Evolutionary conservation across 2,329 filamentous ascomycete genomes (phyloP), one percentile per base, ranked within the genome.

Genomic region (Claviceps fusiformis): DNA sequence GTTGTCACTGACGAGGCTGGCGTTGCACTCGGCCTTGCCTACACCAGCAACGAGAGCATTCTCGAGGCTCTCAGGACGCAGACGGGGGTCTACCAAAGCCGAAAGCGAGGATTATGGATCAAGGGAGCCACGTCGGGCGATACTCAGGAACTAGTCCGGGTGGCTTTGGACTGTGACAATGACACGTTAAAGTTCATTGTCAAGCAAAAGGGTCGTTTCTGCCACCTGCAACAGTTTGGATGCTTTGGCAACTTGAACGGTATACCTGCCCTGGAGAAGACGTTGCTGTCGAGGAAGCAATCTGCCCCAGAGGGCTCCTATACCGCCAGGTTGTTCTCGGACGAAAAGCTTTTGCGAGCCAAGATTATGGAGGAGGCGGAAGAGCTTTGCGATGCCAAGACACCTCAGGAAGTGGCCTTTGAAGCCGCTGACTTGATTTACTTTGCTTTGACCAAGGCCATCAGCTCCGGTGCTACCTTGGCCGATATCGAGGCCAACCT

Each of bases 341-440:
- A 98, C 60, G 82, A 89, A 62, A 91, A 95, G 68, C 79, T 98
- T 55, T 73, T 96, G 54, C 80, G 88, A 47, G 93, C 93, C 3
- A 98, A 98, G 77, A 96, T 98, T 55, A 95, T 97, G 83, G 93
- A 98, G 70, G 93, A 98, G 70, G 93, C 93, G 0, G 88, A 95
- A 65, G 93, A 98, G 73, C 78, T 98, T 46, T 96, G 92, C 65
- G 83, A 93, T 60, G 92, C 93, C 17, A 83, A 83, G 61, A 85
- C 83, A 0, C 86, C 87, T 58, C 79, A 91, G 59, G 87, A 97
- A 15, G 81, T 95, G 59, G 89, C 93, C 2, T 95, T 95, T 59
- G 93, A 98, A 70, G 90, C 93, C 9, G 93, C 93, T 0, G 93
- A 98, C 66, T 74, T 98, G 55, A 83, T 98, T 54, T 98, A 97